These are phyloP conservation scores for Aureobasidium uvarum DNA, from an alignment of 2,329 filamentous ascomycete species.

Conservation along the genomic window DNA sequence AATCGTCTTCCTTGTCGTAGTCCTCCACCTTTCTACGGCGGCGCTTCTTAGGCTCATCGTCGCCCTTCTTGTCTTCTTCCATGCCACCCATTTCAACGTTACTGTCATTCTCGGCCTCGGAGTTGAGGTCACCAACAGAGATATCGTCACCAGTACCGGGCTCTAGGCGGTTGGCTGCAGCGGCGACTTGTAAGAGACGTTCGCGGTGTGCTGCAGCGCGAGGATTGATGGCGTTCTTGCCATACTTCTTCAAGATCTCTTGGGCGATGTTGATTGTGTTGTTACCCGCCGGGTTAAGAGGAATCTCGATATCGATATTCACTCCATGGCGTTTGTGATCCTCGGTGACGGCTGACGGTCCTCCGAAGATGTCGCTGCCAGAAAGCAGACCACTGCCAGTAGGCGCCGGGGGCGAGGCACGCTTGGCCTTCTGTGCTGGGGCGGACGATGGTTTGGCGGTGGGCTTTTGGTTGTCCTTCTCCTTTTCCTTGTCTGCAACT, in stretches of 20 bases:
- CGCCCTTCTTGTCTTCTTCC: constrained; percentile 60
- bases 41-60: constrained; percentile 69
- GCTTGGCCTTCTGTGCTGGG: constrained; percentile 42
- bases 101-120: constrained; percentile 63
- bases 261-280: constrained; percentile 95
- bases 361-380: constrained; percentile 60
- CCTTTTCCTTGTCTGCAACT: constrained; percentile 24
- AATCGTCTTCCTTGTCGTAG: constrained; percentile 66
- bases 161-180: constrained; percentile 81
- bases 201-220: constrained; percentile 85
- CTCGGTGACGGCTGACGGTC: constrained; percentile 49
- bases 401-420: constrained; percentile 55
- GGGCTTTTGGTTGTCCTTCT: constrained; percentile 16
- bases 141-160: constrained; percentile 63
- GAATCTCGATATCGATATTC: constrained; percentile 83
- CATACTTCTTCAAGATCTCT: constrained; percentile 88
- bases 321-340: constrained; percentile 52
- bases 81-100: constrained; percentile 84
- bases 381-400: constrained; percentile 64
- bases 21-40: constrained; percentile 70
- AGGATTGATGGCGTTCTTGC: constrained; percentile 90
- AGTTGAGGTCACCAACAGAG: constrained; percentile 64
- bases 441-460: constrained; percentile 11
- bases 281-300: constrained; percentile 76
- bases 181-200: constrained; percentile 81